Conservation (phyloP, 2,329 filamentous ascomycete species). For the Fonsecaea nubica region DNA sequence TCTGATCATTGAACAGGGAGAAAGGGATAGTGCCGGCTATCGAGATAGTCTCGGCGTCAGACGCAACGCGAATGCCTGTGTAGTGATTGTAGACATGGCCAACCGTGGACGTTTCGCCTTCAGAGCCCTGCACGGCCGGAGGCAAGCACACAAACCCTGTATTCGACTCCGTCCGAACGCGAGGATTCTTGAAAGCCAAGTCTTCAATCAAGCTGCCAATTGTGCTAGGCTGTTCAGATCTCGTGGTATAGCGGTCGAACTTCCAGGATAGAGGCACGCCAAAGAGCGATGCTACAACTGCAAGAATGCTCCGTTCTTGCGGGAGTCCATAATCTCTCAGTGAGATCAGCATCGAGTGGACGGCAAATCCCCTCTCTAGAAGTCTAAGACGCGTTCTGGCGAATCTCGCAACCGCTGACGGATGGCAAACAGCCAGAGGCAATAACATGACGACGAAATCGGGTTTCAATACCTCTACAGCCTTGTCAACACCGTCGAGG, state of each 20-base stretch:
- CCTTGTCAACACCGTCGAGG: slow-evolving; percentile 16
- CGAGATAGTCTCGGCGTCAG: background rate
- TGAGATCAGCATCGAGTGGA: slow-evolving; percentile 26
- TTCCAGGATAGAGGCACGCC: slow-evolving; percentile 26
- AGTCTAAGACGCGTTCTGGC: slow-evolving; percentile 24
- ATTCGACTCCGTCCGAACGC: background rate
- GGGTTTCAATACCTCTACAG: background rate
- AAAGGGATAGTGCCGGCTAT: background rate
- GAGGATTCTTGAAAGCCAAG: slow-evolving; percentile 18
- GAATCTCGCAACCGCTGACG: slow-evolving; percentile 11
- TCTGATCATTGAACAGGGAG: background rate
- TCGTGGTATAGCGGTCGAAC: background rate
- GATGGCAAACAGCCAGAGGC: slow-evolving; percentile 30
- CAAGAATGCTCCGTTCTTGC: slow-evolving; percentile 22
- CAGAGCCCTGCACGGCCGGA: background rate
- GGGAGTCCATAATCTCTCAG: slow-evolving; percentile 25
- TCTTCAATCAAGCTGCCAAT: slow-evolving; percentile 16
- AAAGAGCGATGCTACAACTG: slow-evolving; percentile 25
- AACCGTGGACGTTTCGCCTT: background rate
- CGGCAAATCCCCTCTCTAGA: slow-evolving; percentile 19
- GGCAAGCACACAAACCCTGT: slow-evolving; percentile 17
- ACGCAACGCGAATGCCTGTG: slow-evolving; percentile 11
- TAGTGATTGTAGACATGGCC: slow-evolving; percentile 25
- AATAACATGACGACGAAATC: slow-evolving; percentile 30
- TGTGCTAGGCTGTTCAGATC: background rate